These are phyloP conservation scores for Citrullus amarus DNA, from an alignment of 306 rosid species.

Conservation along the genomic window DNA sequence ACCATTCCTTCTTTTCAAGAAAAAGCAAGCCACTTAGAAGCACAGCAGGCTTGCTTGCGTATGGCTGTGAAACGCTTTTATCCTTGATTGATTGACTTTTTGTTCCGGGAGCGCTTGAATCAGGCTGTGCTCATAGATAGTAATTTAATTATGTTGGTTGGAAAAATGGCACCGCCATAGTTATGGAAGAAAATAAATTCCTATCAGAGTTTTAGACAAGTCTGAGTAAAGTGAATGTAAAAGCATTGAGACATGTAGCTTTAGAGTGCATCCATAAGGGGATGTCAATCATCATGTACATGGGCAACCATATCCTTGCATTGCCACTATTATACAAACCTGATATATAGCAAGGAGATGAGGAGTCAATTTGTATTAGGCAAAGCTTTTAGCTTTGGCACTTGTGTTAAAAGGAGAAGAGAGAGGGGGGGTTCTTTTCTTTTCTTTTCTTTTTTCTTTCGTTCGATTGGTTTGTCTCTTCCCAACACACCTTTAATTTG, in stretches of 20 bases:
- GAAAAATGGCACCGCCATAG: background rate
- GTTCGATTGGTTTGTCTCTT: conserved; percentile 46
- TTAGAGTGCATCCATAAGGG: background rate
- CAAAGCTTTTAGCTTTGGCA: background rate
- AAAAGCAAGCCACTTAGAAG: background rate
- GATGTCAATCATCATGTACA: background rate
- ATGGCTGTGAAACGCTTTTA: background rate
- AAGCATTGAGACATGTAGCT: background rate
- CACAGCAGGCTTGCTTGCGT: background rate
- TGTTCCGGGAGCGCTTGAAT: background rate
- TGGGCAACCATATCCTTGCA: conserved; percentile 1
- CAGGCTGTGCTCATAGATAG: conserved; percentile 7
- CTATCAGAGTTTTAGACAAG: background rate
- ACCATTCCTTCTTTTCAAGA: background rate
- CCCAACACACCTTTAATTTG: conserved; percentile 32
- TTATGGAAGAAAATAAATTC: conserved; percentile 3
- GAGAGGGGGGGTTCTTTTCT: conserved; percentile 7
- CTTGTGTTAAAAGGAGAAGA: too few relatives aligned
- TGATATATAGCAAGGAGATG: background rate
- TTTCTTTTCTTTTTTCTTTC: conserved; percentile 7
- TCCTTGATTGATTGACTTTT: background rate
- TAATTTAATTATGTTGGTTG: background rate
- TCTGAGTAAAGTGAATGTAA: background rate
- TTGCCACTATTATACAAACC: conserved; percentile 5
- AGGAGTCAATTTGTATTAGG: conserved; percentile 13